Percentiles rank a stretch among this genome's conserved stretches.
phyloP scores from a whole-genome alignment of 78 protist species.

The Planoprotostelium fungivorum region DNA sequence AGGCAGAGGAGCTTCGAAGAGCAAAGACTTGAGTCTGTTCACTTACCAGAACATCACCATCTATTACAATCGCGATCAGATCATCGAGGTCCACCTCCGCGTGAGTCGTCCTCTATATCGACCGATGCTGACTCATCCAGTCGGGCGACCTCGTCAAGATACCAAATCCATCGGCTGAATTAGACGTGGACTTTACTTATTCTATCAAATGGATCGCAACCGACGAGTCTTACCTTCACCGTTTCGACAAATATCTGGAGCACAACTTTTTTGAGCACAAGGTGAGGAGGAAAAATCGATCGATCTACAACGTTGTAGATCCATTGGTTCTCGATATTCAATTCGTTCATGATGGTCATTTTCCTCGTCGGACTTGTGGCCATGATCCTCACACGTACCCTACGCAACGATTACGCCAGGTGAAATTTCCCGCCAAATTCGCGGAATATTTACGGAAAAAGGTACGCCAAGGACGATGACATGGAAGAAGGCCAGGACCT shows the following conservation, averaged over 20 bases:
- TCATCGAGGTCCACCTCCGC: constrained; percentile 43
- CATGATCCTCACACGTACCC: constrained; percentile 74
- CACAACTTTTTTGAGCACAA: constrained; percentile 83
- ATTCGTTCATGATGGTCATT: constrained; percentile 88
- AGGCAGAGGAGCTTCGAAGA: not conserved
- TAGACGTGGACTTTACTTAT: constrained; percentile 31
- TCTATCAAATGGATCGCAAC: constrained; percentile 45
- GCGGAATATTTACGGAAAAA: not conserved
- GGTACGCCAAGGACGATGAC: constrained; percentile 40
- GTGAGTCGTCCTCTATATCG: constrained; percentile 13
- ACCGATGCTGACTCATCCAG: too few species aligned
- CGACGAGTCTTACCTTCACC: constrained; percentile 7
- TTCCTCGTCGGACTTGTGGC: constrained; percentile 78
- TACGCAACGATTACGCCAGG: constrained; percentile 41
- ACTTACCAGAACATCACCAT: constrained; percentile 72
- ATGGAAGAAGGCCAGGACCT: constrained; percentile 18
- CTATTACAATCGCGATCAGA: constrained; percentile 54
- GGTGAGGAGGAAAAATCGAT: not conserved
- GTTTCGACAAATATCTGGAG: constrained; percentile 84
- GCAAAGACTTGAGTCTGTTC: constrained; percentile 32
- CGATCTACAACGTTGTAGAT: constrained; percentile 18
- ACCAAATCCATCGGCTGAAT: too few species aligned
- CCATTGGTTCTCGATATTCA: constrained; percentile 88
- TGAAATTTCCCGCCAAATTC: constrained; percentile 8
- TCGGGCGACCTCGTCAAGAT: too few species aligned